Evolutionary conservation across 306 rosid genomes (phyloP), one percentile per base, ranked within the genome.

Genomic region (Spatholobus suberectus): DNA sequence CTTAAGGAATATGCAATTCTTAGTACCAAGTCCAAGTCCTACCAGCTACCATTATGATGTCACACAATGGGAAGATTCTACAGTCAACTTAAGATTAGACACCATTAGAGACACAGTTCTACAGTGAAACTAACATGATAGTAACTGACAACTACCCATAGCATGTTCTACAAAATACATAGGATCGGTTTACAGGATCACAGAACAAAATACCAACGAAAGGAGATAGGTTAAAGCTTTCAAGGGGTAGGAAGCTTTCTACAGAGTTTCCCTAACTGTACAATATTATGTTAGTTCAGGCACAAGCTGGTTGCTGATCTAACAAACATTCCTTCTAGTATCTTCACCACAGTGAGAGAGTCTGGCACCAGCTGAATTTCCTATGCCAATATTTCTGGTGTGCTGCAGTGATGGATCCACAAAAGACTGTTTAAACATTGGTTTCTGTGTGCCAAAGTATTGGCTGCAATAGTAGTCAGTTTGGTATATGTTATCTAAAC

Each of bases 291-390:
- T 83, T 72, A 82, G 86, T 83, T 77, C 73, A 69, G 29, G 55
- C n/a, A 26, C 43, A 71, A 79, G 77, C 26, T 59, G 43, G 62
- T 76, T 78, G 73, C 81, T 81, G 55, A 75, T 85, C 83, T 82
- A 84, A 55, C 76, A 82, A 81, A 82, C 81, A 47, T 84, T 87
- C 85, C 82, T 88, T 82, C 88, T 75, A 41, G 17, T 40, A 43
- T 81, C 85, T 9, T 81, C 84, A 66, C 85, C 87, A 24, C 40
- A 55, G 14, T 78, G 83, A 77, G 51, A 79, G 71, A 37, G 63
- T 74, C 66, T 85, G 32, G 90, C 76, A 46, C 81, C 89, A 75
- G 75, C 38, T 41, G 90, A 88, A 70, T 71, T 85, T 17, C 74
- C 87, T 21, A 82, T 65, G 73, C 84, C 79, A 66, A 79, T 55